Percentiles rank a stretch among this genome's conserved stretches.
Conservation (phyloP, 1,139 yeast genomes). For the Candida tetrigidarum region DNA sequence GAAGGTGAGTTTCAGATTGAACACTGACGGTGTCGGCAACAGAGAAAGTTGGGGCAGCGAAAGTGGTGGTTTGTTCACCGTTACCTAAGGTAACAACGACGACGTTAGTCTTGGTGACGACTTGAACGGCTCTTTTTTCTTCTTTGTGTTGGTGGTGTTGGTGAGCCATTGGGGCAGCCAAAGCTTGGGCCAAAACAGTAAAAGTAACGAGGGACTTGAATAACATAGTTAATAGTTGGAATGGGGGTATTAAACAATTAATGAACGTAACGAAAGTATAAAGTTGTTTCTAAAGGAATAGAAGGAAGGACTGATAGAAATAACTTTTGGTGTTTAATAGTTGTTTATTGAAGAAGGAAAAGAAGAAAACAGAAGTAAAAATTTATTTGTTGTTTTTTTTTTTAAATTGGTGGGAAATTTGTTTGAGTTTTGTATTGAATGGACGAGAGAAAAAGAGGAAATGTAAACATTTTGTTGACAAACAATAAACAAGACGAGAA, state of each 20-base stretch:
- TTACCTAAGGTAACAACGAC: conserved; percentile 42
- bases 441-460: not conserved
- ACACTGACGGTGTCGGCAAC: conserved; percentile 16
- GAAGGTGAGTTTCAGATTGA: conserved; percentile 15
- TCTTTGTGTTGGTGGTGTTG: conserved; percentile 47
- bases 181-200: conserved; percentile 32
- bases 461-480: not conserved
- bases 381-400: too few species aligned
- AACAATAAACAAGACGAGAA: not conserved
- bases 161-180: conserved; percentile 36
- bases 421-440: conserved; percentile 6
- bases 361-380: conserved; percentile 5
- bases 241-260: conserved; percentile 5
- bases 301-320: conserved; percentile 17
- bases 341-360: conserved; percentile 7
- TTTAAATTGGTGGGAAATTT: not conserved
- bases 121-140: conserved; percentile 41
- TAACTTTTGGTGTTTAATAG: conserved; percentile 6
- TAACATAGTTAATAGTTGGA: conserved; percentile 38
- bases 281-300: conserved; percentile 11
- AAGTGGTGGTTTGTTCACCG: conserved; percentile 29
- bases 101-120: conserved; percentile 37
- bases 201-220: conserved; percentile 46
- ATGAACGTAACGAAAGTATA: conserved; percentile 8
- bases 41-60: conserved; percentile 27